Evolutionary conservation across 495 filamentous ascomycete genomes (phyloP).

Genomic region (Trichoderma virens): DNA sequence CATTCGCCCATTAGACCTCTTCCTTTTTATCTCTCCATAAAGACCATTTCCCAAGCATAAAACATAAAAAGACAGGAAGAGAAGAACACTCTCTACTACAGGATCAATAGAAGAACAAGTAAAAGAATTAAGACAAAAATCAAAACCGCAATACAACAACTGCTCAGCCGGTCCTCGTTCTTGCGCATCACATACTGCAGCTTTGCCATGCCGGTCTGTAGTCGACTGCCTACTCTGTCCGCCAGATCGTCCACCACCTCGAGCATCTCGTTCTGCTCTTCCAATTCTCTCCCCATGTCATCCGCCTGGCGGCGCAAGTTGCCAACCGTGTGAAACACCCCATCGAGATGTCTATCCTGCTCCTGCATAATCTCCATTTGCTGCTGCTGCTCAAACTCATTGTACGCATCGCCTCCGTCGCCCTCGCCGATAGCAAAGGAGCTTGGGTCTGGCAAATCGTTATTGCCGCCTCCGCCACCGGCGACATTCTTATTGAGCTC

Average conservation of each 20-base stretch:
- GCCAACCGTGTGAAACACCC: constrained; percentile 86
- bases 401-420: constrained; percentile 53
- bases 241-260: constrained; percentile 73
- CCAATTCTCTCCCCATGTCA: constrained; percentile 90
- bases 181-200: constrained; percentile 75
- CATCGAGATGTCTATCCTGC: constrained; percentile 88
- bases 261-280: constrained; percentile 80
- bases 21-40: not conserved
- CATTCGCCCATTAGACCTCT: not conserved
- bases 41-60: not conserved
- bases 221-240: constrained; percentile 77
- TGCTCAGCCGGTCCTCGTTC: constrained; percentile 87
- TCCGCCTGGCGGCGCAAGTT: constrained; percentile 83
- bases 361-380: constrained; percentile 89
- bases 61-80: not conserved
- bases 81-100: constrained; percentile 29
- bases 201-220: constrained; percentile 79
- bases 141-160: constrained; percentile 83
- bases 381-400: constrained; percentile 85
- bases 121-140: constrained; percentile 80
- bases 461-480: constrained; percentile 10
- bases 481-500: constrained; percentile 54
- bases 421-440: constrained; percentile 50
- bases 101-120: constrained; percentile 58
- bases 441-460: constrained; percentile 59